Base-by-base conservation (phyloP, 2,329 filamentous ascomycete species). In the Ceratocystiopsis brevicomis region DNA sequence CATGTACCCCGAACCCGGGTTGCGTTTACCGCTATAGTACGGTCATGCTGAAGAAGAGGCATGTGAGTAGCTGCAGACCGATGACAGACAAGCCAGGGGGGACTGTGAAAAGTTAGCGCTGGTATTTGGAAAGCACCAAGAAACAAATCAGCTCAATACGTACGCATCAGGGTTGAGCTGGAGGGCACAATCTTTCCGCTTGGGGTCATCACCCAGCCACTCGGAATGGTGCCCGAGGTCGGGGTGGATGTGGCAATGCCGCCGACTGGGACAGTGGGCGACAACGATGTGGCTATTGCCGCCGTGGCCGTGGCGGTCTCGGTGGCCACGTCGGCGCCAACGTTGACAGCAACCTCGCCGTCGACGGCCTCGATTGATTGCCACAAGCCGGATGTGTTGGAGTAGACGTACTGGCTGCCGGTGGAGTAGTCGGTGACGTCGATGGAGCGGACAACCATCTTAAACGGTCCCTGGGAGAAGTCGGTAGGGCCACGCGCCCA, bases 361-460 rank as follows among this genome's bases (percentile, higher is more conserved):
- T 76, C 86, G n/a, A 79, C 71, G 43, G 88, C 76, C 52, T 73
- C 62, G 59, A 98, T 96, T 40, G 82, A 88, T 50, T 73, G 56
- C 83, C 85, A 94, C 18, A 67, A 72, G 40, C 90, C 90, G 40
- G 71, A 78, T 35, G 69, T 73, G 57, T 90, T 82, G 51, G 73
- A 73, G 63, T 96, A 98, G 45, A 65, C 67, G 67, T 98, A 98
- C 49, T 80, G 66, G 16, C 71, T 78, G 43, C 90, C 90, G 1
- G 87, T 95, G 18, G 87, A 95, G 65, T 96, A 98, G 64, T 98
- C 90, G 42, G 78, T 78, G 37, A 94, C 73, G 44, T 71, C 67
- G 52, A 95, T 61, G 30, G 72, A 81, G 59, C 80, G 73, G 56
- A 96, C 78, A 43, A 73, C 64, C 87, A 96, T 96, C 49, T 69